Evolutionary conservation across 2,329 filamentous ascomycete species (phyloP).

Genomic region (Aspergillus melleus): DNA sequence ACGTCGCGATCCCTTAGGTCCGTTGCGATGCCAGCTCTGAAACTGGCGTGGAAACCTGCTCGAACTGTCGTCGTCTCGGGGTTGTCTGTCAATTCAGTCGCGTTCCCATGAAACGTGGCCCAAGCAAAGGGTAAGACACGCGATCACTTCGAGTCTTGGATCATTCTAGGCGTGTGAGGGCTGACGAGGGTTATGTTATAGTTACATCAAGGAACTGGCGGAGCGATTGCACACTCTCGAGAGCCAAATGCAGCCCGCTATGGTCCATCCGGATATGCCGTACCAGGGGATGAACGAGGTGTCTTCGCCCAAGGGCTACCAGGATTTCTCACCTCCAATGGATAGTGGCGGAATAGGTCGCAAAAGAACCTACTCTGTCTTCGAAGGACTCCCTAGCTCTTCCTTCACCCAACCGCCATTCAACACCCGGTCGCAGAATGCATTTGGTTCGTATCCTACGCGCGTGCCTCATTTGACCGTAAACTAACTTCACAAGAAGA

Average conservation of each 20-base stretch:
- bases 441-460: conserved; percentile 30
- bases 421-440: conserved; percentile 35
- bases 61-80: conserved; percentile 76
- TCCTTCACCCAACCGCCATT: conserved; percentile 44
- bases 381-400: conserved; percentile 45
- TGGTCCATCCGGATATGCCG: conserved; percentile 41
- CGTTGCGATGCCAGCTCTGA: conserved; percentile 82
- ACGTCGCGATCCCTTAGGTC: conserved; percentile 50
- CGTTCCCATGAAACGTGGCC: conserved; percentile 83
- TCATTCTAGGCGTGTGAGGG: conserved; percentile 6
- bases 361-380: conserved; percentile 53
- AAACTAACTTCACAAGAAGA: conserved; percentile 19
- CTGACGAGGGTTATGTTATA: conserved; percentile 37
- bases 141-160: neutral
- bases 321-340: conserved; percentile 56
- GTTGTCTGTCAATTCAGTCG: conserved; percentile 81
- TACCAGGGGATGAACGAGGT: conserved; percentile 46
- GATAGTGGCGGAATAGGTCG: conserved; percentile 41
- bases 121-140: conserved; percentile 72
- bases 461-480: neutral
- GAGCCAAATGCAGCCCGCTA: conserved; percentile 62
- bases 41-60: conserved; percentile 70
- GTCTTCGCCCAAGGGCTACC: conserved; percentile 46
- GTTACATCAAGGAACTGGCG: conserved; percentile 88
- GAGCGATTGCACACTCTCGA: conserved; percentile 82